These are phyloP conservation scores for Bidens hawaiensis DNA, from an alignment of 140 eudicot species.

Conservation along the genomic window DNA sequence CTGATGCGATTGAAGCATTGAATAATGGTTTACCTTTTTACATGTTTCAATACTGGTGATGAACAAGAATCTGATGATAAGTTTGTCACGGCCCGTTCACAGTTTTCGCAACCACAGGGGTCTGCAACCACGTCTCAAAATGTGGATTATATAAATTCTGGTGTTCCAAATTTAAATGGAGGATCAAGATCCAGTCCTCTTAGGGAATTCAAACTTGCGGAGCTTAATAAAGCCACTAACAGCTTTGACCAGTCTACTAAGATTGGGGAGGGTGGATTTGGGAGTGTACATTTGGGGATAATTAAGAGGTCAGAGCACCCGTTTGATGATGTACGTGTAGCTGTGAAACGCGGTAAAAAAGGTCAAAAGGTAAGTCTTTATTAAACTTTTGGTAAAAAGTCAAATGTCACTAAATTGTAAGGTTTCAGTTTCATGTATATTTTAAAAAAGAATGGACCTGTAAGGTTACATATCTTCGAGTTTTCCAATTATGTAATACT, in stretches of 20 bases:
- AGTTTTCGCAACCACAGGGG: slow-evolving; percentile 27
- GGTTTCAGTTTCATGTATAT: too few species aligned
- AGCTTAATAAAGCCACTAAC: slow-evolving; percentile 48
- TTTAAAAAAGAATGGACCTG: too few species aligned
- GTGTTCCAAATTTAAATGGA: slow-evolving; percentile 34
- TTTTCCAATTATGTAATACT: too few species aligned
- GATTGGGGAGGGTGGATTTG: slow-evolving; percentile 85
- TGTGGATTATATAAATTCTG: slow-evolving; percentile 34
- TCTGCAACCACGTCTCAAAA: slow-evolving; percentile 43
- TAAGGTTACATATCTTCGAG: too few species aligned
- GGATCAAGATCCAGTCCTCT: slow-evolving; percentile 45
- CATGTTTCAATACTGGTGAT: not conserved
- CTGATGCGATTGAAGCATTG: slow-evolving; percentile 9
- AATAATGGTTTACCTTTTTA: slow-evolving; percentile 14
- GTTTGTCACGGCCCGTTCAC: slow-evolving; percentile 9
- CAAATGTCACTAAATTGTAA: not conserved
- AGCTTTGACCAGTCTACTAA: slow-evolving; percentile 44
- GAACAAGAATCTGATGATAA: not conserved
- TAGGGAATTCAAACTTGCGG: slow-evolving; percentile 49
- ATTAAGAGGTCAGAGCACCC: slow-evolving; percentile 45
- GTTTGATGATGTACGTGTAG: slow-evolving; percentile 42
- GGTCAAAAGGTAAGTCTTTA: slow-evolving; percentile 54
- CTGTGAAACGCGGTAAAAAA: slow-evolving; percentile 62
- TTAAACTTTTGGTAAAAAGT: not conserved
- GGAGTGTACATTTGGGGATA: slow-evolving; percentile 58